phyloP scores from a whole-genome alignment of 208 protist genomes.

The Angomonas desouzai region DNA sequence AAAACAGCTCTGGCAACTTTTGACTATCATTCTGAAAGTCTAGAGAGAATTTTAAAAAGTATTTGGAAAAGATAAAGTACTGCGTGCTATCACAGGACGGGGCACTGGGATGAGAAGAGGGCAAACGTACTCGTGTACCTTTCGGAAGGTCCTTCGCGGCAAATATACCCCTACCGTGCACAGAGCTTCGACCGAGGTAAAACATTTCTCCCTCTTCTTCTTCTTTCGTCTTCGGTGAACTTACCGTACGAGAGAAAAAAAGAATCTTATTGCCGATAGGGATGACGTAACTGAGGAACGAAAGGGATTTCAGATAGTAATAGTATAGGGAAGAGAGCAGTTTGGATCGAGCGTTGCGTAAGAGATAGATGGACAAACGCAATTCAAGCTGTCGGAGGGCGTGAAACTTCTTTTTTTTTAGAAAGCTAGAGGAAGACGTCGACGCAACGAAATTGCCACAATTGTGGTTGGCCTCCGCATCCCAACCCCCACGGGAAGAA shows the following conservation, averaged over 20 bases:
- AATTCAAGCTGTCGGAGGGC: not conserved
- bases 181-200: not conserved
- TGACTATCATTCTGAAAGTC: not conserved
- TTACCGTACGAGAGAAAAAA: not conserved
- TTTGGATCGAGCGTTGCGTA: not conserved
- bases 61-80: constrained; percentile 5
- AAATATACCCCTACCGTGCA: not conserved
- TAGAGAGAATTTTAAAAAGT: constrained; percentile 9
- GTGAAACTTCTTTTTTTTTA: not conserved
- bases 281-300: not conserved
- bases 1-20: constrained; percentile 1
- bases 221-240: not conserved
- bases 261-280: not conserved
- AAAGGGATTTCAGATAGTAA: not conserved
- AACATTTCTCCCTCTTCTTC: not conserved
- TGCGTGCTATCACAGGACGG: too few relatives aligned
- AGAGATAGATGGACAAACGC: not conserved
- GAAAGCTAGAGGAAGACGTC: not conserved
- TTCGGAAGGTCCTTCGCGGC: not conserved
- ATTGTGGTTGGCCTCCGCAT: not conserved
- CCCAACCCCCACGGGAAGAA: not conserved
- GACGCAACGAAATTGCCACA: not conserved
- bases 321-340: not conserved
- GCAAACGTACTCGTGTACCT: not conserved
- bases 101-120: not conserved